These are phyloP conservation scores for Irpex lacteus DNA, from an alignment of 1,284 basidiomycete genomes.

Conservation along the genomic window DNA sequence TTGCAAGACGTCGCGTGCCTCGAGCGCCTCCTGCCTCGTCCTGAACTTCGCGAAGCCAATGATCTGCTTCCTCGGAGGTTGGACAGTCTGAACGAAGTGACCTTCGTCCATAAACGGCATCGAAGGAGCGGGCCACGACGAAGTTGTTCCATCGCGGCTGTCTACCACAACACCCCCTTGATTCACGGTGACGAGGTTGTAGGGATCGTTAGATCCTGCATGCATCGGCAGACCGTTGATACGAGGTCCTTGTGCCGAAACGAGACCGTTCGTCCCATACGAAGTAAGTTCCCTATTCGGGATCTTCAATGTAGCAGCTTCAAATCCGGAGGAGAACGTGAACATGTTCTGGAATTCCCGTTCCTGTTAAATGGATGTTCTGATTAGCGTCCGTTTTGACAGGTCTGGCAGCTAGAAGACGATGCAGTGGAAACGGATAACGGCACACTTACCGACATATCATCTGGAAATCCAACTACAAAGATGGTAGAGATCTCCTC, in stretches of 20 bases:
- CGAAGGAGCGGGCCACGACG: slow-evolving; percentile 58
- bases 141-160: slow-evolving; percentile 61
- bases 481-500: slow-evolving; percentile 99
- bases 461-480: slow-evolving; percentile 98
- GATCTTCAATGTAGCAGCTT: slow-evolving; percentile 96
- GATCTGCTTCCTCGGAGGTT: slow-evolving; percentile 86
- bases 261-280: slow-evolving; percentile 44
- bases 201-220: slow-evolving; percentile 64
- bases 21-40: slow-evolving; percentile 83
- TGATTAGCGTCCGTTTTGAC: not conserved
- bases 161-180: slow-evolving; percentile 77
- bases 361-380: slow-evolving; percentile 52
- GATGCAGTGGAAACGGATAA: not conserved
- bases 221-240: slow-evolving; percentile 19
- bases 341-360: slow-evolving; percentile 99
- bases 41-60: slow-evolving; percentile 98
- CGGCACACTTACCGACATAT: slow-evolving; percentile 81
- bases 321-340: slow-evolving; percentile 93
- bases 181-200: slow-evolving; percentile 75
- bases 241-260: slow-evolving; percentile 23
- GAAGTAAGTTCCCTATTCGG: slow-evolving; percentile 84
- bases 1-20: slow-evolving; percentile 87
- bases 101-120: slow-evolving; percentile 33
- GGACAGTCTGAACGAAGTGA: slow-evolving; percentile 32
- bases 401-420: not conserved